Evolutionary conservation across 164 flowering plant genomes (phyloP), one percentile per base, ranked within the genome.

Genomic region (Houttuynia cordata): DNA sequence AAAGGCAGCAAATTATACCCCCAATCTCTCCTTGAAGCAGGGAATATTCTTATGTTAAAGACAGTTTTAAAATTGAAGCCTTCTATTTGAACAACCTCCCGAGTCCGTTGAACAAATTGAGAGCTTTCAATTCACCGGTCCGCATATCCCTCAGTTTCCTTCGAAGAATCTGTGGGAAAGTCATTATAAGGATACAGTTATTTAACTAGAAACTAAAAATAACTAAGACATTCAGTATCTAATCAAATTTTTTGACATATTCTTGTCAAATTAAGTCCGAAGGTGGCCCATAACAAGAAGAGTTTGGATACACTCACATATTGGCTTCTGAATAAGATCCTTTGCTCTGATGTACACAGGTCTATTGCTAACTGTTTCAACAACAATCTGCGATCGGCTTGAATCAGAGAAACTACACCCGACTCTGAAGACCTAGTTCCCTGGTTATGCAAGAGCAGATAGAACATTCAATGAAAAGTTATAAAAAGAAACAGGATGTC

Each of bases 291-390:
- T 30, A 30, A 30, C 37, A 2, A 30, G 37, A 30, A 30, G 37
- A 30, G 37, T 30, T 39, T 19, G 51, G 4, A 30, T 58, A 47
- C 50, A 24, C 93, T 84, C 82, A 92, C 98, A 75, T 89, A 85
- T 86, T 92, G 98, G 6, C 85, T 60, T 25, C 98, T 96, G 56
- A 80, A 92, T 23, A 89, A 69, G 67, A 89, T 92, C 69, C 98
- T 79, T 56, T 72, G 80, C 68, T 89, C 98, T 60, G 88, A 85
- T 41, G 72, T 87, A 62, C 88, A 85, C 68, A 92, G 70, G 77
- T 92, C 96, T 42, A 83, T 80, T 7, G 98, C 96, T 34, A 89
- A 74, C 71, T 89, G 96, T 74, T 89, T 87, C 71, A 92, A 64
- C 69, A 92, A 85, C 67, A 86, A 40, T 71, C 73, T 85, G 52